A percentile compares a stretch with the other conserved stretches of the same genome.
Conservation (phyloP, 140 eudicot species). For the Senecio squalidus region DNA sequence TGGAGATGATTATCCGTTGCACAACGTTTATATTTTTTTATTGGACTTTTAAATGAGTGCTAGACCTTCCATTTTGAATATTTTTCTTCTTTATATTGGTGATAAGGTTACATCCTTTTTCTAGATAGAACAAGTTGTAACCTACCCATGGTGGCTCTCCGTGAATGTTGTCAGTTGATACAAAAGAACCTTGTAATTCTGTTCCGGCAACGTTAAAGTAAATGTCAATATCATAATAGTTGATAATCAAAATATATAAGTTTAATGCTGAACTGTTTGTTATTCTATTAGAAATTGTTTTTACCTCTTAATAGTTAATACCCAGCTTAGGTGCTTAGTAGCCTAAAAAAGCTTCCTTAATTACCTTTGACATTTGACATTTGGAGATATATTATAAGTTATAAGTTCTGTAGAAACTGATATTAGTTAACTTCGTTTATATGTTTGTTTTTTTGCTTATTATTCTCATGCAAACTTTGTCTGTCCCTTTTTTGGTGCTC, state of each 20-base stretch:
- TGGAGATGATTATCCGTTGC: background rate
- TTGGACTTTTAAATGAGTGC: background rate
- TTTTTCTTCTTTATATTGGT: background rate
- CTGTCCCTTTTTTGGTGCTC: slow-evolving; percentile 13
- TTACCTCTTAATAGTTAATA: background rate
- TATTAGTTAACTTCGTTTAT: too few relatives aligned
- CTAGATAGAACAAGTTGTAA: slow-evolving; percentile 1
- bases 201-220: background rate
- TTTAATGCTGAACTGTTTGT: background rate
- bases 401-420: background rate
- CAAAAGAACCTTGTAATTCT: background rate
- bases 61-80: background rate
- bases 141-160: background rate
- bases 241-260: background rate
- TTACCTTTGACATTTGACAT: background rate
- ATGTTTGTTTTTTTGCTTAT: background rate
- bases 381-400: background rate
- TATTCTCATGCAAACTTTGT: slow-evolving; percentile 12
- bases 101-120: background rate
- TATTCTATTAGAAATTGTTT: background rate
- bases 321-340: too few relatives aligned
- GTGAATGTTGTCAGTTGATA: background rate
- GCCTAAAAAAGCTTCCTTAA: background rate
- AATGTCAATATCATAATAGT: background rate
- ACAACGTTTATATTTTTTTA: background rate